A percentile compares a stretch with the other conserved stretches of the same genome.
Conservation (phyloP, 1,284 basidiomycete species). For the Ustilago curta region DNA sequence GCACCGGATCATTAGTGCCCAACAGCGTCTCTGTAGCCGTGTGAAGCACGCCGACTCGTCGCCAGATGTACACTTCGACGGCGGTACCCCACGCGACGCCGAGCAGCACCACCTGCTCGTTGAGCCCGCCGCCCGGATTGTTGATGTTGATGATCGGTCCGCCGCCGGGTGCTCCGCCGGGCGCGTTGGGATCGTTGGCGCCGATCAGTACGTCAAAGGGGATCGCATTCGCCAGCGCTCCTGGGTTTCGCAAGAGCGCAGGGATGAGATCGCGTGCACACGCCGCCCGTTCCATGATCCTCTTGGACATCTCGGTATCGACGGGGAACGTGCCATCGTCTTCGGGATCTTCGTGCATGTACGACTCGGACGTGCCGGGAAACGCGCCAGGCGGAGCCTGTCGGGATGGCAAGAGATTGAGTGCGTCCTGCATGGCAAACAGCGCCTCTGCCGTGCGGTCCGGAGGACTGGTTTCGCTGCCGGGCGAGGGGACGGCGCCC, state of each 20-base stretch:
- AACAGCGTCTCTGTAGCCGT: constrained; percentile 26
- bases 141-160: constrained; percentile 45
- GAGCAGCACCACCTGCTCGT: constrained; percentile 48
- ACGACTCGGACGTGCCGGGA: constrained; percentile 43
- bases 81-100: constrained; percentile 55
- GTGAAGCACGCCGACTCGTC: constrained; percentile 39
- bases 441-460: constrained; percentile 43
- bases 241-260: constrained; percentile 41
- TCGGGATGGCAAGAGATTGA: constrained; percentile 42
- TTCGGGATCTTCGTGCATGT: constrained; percentile 46
- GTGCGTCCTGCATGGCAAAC: constrained; percentile 46
- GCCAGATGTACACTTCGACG: constrained; percentile 55
- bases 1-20: constrained; percentile 17
- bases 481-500: constrained; percentile 21
- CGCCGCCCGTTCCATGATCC: constrained; percentile 51
- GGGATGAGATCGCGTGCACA: constrained; percentile 50
- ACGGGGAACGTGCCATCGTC: constrained; percentile 37
- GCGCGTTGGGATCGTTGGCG: constrained; percentile 25
- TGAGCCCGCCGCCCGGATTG: constrained; percentile 45
- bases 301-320: constrained; percentile 49
- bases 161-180: constrained; percentile 1
- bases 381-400: constrained; percentile 51
- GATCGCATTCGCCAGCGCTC: constrained; percentile 44
- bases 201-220: constrained; percentile 50
- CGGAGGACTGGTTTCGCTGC: constrained; percentile 16